phyloP scores from a whole-genome alignment of 106 monocot species.

The Agapanthus africanus region DNA sequence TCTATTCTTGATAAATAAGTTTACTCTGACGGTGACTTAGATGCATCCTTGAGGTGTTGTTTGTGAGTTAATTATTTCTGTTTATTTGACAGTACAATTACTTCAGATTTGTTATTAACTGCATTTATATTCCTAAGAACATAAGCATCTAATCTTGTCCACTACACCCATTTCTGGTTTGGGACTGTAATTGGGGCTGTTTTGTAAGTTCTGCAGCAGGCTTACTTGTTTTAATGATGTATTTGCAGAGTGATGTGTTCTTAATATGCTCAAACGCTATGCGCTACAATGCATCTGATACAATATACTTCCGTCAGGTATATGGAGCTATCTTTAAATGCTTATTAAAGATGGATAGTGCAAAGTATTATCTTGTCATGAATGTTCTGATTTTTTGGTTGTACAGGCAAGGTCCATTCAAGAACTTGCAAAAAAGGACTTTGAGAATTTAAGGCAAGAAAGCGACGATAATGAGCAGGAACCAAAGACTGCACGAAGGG shows the following conservation, averaged over 20 bases:
- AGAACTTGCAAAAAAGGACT: constrained; percentile 72
- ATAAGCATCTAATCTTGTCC: too few relatives aligned
- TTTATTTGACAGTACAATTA: too few relatives aligned
- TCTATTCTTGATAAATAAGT: too few relatives aligned
- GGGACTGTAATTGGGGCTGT: neutral
- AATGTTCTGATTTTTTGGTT: neutral
- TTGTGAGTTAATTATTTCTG: too few relatives aligned
- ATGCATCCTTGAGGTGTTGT: too few relatives aligned
- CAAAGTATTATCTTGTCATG: neutral
- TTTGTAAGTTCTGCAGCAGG: neutral
- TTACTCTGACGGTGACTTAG: too few relatives aligned
- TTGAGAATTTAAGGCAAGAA: constrained; percentile 62
- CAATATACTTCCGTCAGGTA: constrained; percentile 67
- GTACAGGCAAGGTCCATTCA: constrained; percentile 54
- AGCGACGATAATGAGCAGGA: constrained; percentile 49
- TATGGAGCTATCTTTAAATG: neutral
- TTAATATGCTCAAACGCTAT: constrained; percentile 68
- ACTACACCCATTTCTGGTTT: neutral
- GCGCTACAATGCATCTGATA: constrained; percentile 56
- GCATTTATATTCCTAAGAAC: too few relatives aligned
- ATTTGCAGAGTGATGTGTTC: constrained; percentile 56
- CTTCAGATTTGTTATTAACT: too few relatives aligned
- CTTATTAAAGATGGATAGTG: too few relatives aligned
- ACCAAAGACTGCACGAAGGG: constrained; percentile 36
- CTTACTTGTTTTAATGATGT: neutral